A percentile compares a stretch with the other conserved stretches of the same genome.
Conservation (phyloP, 768 basidiomycete genomes). For the Russula foetens region DNA sequence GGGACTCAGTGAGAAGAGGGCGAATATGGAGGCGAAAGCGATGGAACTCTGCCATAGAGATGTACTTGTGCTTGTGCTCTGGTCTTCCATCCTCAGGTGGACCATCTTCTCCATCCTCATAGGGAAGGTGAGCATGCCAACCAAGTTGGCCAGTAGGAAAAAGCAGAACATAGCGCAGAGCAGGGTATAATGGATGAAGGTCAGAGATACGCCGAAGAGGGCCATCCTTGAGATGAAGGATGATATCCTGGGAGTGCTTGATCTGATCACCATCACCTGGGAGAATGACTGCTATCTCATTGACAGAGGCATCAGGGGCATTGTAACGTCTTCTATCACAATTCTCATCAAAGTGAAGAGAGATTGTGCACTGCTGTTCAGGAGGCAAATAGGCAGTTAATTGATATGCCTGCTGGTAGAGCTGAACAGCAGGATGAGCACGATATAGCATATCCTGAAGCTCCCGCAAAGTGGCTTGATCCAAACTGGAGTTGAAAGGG, state of each 20-base stretch:
- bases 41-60: background rate
- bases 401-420: too few species aligned
- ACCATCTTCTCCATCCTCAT: background rate
- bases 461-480: background rate
- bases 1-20: too few species aligned
- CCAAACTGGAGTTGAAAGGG: background rate
- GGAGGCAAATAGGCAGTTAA: too few species aligned
- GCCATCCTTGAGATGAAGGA: background rate
- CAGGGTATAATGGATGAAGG: background rate
- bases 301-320: too few species aligned
- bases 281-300: background rate
- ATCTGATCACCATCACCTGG: background rate
- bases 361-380: too few species aligned
- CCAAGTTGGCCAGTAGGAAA: background rate
- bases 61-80: background rate
- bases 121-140: background rate
- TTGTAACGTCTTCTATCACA: background rate
- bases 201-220: background rate
- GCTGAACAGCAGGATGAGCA: background rate
- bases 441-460: background rate
- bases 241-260: background rate
- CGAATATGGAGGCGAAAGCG: background rate
- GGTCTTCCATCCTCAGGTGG: too few species aligned
- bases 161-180: background rate
- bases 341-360: background rate